phyloP scores from a whole-genome alignment of 2,329 filamentous ascomycete species.

The Podosphaera leucotricha region DNA sequence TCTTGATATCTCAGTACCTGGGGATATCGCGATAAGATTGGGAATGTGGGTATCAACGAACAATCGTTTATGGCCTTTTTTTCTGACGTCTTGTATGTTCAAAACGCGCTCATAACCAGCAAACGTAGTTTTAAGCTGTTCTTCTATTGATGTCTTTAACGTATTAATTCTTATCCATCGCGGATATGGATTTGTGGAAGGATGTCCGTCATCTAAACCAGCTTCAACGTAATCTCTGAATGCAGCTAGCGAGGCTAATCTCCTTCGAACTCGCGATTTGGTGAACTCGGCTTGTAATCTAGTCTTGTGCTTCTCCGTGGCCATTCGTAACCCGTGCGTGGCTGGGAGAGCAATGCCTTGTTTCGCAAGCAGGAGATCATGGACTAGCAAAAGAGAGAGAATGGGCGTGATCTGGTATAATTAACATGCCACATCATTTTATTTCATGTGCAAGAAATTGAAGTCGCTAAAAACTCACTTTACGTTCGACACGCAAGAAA shows the following conservation, averaged over 20 bases:
- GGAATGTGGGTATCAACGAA: constrained; percentile 65
- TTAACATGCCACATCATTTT: not conserved
- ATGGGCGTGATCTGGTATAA: constrained; percentile 46
- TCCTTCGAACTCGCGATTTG: constrained; percentile 49
- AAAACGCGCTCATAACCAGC: constrained; percentile 31
- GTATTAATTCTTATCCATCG: constrained; percentile 82
- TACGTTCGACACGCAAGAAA: constrained; percentile 57
- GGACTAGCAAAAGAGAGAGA: constrained; percentile 58
- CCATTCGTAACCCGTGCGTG: constrained; percentile 51
- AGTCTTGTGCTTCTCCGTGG: constrained; percentile 60
- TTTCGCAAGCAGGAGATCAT: constrained; percentile 68
- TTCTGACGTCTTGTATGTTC: constrained; percentile 32
- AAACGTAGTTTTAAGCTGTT: constrained; percentile 58
- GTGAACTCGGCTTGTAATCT: constrained; percentile 65
- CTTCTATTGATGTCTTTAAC: constrained; percentile 43
- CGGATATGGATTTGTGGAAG: constrained; percentile 31
- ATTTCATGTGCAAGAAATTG: not conserved
- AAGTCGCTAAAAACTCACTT: constrained; percentile 29
- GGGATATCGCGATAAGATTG: constrained; percentile 57
- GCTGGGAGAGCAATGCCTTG: constrained; percentile 60
- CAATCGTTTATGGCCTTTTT: constrained; percentile 25
- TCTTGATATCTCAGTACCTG: constrained; percentile 46
- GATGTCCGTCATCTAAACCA: constrained; percentile 19
- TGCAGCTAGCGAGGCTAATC: constrained; percentile 41
- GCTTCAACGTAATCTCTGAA: constrained; percentile 34